phyloP scores from a whole-genome alignment of 345 rosid species.

The Jatropha curcas region DNA sequence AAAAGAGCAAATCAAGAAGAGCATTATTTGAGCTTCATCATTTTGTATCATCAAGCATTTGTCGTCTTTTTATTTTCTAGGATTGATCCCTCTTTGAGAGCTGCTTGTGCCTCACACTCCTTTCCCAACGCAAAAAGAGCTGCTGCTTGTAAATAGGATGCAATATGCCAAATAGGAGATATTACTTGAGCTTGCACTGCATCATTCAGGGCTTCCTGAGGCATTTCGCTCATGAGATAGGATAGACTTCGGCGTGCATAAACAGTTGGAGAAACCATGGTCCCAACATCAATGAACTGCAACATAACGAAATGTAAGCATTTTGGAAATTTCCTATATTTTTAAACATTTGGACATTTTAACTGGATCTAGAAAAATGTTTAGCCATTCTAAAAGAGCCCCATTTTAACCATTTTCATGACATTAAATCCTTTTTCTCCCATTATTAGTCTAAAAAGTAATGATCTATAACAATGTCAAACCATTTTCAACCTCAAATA shows the following conservation, averaged over 20 bases:
- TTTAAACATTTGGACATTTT: too few species aligned
- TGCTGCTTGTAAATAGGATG: conserved; percentile 71
- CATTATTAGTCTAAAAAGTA: not conserved
- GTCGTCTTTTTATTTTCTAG: conserved; percentile 57
- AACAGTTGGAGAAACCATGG: conserved; percentile 74
- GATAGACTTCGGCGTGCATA: conserved; percentile 72
- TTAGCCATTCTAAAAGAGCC: not conserved
- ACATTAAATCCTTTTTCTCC: conserved; percentile 2
- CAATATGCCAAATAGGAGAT: conserved; percentile 76
- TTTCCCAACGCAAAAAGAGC: conserved; percentile 62
- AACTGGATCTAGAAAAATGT: not conserved
- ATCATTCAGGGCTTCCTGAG: conserved; percentile 70
- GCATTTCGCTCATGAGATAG: conserved; percentile 68
- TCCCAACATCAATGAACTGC: conserved; percentile 75
- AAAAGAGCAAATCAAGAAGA: conserved; percentile 13
- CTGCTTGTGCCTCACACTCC: conserved; percentile 70
- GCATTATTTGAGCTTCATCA: conserved; percentile 1
- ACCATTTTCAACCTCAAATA: too few species aligned
- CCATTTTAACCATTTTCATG: not conserved
- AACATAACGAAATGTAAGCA: conserved; percentile 21
- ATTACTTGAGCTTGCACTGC: conserved; percentile 71
- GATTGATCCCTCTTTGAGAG: conserved; percentile 65
- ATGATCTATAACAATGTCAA: not conserved
- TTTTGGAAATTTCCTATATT: not conserved
- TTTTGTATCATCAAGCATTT: conserved; percentile 15